These are phyloP conservation scores for Artemisia tridentata DNA, from an alignment of 129 eudicot species.

Conservation along the genomic window DNA sequence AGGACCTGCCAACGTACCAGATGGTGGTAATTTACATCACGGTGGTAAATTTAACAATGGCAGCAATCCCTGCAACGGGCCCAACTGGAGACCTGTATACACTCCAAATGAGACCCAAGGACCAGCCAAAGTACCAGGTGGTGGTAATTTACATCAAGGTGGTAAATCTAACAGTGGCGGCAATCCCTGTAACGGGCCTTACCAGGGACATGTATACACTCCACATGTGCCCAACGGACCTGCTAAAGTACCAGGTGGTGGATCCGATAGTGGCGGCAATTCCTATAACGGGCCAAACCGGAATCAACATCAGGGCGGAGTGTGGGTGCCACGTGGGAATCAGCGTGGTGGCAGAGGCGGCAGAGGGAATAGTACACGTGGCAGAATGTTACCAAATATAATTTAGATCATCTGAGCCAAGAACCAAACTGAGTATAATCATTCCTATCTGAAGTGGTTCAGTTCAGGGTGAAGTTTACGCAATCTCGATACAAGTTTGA, in stretches of 20 bases:
- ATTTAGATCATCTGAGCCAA: not conserved
- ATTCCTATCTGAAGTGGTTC: no score
- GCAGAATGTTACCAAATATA: no score
- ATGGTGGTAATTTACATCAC: not conserved
- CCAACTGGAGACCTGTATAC: not conserved
- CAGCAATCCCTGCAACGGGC: not conserved
- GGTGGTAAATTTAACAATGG: constrained; percentile 6
- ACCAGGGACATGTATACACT: constrained; percentile 1
- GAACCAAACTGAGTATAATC: not conserved
- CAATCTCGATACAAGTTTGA: no score
- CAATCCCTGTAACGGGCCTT: not conserved
- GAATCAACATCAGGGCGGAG: constrained; percentile 27
- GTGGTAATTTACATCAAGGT: not conserved
- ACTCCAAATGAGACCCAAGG: constrained; percentile 20
- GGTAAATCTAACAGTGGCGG: not conserved
- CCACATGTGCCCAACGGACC: constrained; percentile 24
- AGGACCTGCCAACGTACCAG: constrained; percentile 26
- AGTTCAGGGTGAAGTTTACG: no score
- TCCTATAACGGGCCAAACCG: not conserved
- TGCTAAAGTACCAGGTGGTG: constrained; percentile 20
- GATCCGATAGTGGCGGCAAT: no score
- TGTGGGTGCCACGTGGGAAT: constrained; percentile 34
- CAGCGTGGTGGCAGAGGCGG: not conserved
- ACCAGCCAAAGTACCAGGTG: constrained; percentile 27
- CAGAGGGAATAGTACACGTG: not conserved